Evolutionary conservation across 2,329 filamentous ascomycete species (phyloP).

Genomic region (Trichoderma koningiopsis): DNA sequence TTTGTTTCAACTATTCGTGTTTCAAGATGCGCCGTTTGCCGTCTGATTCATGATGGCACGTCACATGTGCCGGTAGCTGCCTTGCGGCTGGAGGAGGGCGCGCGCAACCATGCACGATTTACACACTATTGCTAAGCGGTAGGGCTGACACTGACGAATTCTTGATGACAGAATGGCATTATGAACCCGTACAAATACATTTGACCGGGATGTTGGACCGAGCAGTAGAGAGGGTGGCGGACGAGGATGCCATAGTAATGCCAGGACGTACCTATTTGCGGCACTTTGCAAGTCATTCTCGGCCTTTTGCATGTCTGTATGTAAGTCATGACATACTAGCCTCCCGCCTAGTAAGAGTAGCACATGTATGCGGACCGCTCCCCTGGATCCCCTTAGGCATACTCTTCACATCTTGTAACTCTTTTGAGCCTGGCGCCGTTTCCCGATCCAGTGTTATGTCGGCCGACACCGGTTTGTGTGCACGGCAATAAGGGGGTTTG

Average conservation of each 20-base stretch:
- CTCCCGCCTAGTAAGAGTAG: background rate
- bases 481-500: background rate
- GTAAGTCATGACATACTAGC: conserved; percentile 20
- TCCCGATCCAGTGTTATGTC: conserved; percentile 16
- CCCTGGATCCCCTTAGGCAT: conserved; percentile 23
- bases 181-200: conserved; percentile 99
- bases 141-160: conserved; percentile 35
- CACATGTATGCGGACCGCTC: conserved; percentile 9
- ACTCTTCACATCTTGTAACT: conserved; percentile 25
- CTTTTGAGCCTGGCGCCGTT: conserved; percentile 19
- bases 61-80: background rate
- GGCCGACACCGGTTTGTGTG: conserved; percentile 15
- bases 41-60: conserved; percentile 1
- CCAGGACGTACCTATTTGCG: background rate
- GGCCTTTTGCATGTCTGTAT: conserved; percentile 20
- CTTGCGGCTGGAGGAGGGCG: conserved; percentile 3
- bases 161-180: conserved; percentile 74
- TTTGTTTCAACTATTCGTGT: conserved; percentile 15
- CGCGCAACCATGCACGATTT: background rate
- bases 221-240: conserved; percentile 15
- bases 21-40: background rate
- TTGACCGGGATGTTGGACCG: conserved; percentile 35
- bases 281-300: background rate
- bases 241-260: conserved; percentile 11
- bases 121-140: conserved; percentile 12